Evolutionary conservation across 306 rosid species (phyloP), one percentile per base, ranked within the genome.

Genomic region (Cyclanthera cordifolia): DNA sequence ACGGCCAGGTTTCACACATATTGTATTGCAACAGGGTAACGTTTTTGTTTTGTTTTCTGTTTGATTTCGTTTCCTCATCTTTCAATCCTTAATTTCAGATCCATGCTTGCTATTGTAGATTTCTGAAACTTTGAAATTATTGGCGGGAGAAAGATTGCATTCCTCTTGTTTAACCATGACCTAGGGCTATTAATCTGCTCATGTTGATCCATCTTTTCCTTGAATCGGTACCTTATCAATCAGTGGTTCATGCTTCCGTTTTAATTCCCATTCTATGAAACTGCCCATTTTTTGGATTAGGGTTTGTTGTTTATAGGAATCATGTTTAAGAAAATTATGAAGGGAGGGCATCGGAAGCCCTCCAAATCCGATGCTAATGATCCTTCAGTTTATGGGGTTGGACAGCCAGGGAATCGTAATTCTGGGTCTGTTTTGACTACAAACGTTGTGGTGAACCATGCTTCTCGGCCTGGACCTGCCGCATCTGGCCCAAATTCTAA

Each of bases 241-340:
- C 78, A 45, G 56, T 50, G 67, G 72, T 76, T 68, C n/a, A 76
- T 12, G 48, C 67, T 69, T 58, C 60, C 24, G 34, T 37, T 66
- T 78, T 68, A 78, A 74, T 80, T 67, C 57, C 77, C 49, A 28
- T 41, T 70, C 74, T 55, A 6, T 56, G 20, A 80, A n/a, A 56
- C 69, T 72, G 32, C 58, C 25, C 14, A 50, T 78, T 65, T 69
- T 45, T 80, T 81, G 92, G 85, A 76, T 81, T 86, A 81, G 86
- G 93, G 85, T 79, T 72, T 21, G 53, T 83, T 78, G 34, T 72
- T 43, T 61, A 63, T 34, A 43, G 76, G 39, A 25, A 78, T 74
- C 75, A 90, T 93, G 99, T 86, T 93, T 54, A 87, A 85, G 87
- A 93, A 90, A 64, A 85, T 93, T 68, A 93, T 90, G 81, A 86